These are phyloP conservation scores for Alternaria longipes DNA, from an alignment of 2,329 filamentous ascomycete species.

Conservation along the genomic window DNA sequence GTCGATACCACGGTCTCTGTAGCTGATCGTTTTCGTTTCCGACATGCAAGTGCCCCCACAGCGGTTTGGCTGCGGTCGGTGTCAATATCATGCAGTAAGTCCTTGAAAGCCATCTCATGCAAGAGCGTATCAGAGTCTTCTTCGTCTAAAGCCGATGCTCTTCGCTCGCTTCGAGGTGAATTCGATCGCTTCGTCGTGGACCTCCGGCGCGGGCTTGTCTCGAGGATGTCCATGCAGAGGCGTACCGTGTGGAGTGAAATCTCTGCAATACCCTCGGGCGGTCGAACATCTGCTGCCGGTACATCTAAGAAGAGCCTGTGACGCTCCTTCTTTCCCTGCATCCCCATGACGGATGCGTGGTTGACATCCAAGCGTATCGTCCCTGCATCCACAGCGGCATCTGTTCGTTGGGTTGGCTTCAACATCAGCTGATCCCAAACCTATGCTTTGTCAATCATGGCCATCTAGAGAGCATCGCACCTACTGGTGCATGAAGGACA, in stretches of 20 bases:
- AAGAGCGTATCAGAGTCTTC: neutral
- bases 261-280: conserved; percentile 39
- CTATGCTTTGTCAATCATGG: conserved; percentile 27
- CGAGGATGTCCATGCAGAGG: conserved; percentile 35
- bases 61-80: neutral
- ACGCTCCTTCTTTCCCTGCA: conserved; percentile 14
- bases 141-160: neutral
- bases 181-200: conserved; percentile 21
- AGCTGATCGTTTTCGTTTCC: conserved; percentile 15
- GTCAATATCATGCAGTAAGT: neutral
- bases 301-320: conserved; percentile 38
- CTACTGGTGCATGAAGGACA: conserved; percentile 43
- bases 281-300: conserved; percentile 37
- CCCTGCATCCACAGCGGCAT: conserved; percentile 3
- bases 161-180: conserved; percentile 1
- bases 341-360: conserved; percentile 16
- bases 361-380: conserved; percentile 35
- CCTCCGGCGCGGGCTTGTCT: conserved; percentile 20
- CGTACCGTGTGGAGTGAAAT: conserved; percentile 40
- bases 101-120: neutral
- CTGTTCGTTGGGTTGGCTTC: conserved; percentile 26
- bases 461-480: neutral
- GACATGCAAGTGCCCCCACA: neutral
- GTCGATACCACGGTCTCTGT: neutral
- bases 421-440: conserved; percentile 49